Conservation (phyloP, 495 filamentous ascomycete species). For the Chaetomium tenue region DNA sequence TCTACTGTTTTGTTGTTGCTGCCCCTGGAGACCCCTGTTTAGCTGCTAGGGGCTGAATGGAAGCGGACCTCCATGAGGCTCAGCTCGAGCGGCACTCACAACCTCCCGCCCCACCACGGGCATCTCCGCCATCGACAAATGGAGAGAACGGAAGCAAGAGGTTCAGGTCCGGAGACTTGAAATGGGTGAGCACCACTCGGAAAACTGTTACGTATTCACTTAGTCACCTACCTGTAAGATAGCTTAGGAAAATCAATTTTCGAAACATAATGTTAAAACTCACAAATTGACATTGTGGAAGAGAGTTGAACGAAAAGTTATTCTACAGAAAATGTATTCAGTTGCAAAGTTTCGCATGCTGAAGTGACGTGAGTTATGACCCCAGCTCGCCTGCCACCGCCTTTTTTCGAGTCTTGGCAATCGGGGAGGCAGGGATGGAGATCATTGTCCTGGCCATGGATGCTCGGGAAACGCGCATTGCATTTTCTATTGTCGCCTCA, state of each 20-base stretch:
- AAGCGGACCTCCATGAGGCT: constrained; percentile 10
- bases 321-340: too few relatives aligned
- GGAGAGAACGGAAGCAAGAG: background rate
- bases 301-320: too few relatives aligned
- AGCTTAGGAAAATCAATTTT: too few relatives aligned
- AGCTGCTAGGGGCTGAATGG: constrained; percentile 2
- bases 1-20: background rate
- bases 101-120: background rate
- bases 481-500: background rate
- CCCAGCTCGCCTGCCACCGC: constrained; percentile 15
- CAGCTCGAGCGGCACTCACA: background rate
- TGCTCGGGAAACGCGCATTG: background rate
- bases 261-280: too few relatives aligned
- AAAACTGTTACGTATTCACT: too few relatives aligned
- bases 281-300: too few relatives aligned
- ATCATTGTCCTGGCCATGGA: too few relatives aligned
- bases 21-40: constrained; percentile 14
- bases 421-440: background rate
- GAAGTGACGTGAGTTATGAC: too few relatives aligned
- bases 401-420: constrained; percentile 15
- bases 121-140: constrained; percentile 4
- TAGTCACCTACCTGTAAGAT: too few relatives aligned
- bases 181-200: too few relatives aligned
- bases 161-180: background rate
- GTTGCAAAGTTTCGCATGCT: too few relatives aligned